Percentiles rank a stretch among this genome's conserved stretches.
Conservation (phyloP, 306 rosid species). For the Acacia confusa region DNA sequence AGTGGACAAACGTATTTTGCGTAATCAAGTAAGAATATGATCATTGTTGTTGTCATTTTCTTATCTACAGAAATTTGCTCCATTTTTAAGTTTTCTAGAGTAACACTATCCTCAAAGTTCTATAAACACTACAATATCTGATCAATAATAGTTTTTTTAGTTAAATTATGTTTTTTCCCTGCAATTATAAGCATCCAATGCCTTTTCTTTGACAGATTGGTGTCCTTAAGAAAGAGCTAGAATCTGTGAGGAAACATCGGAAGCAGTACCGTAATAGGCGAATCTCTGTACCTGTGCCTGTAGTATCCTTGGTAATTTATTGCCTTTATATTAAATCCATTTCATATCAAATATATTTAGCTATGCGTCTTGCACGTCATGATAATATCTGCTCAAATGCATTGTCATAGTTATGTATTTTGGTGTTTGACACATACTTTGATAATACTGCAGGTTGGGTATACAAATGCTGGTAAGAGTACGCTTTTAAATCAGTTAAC, state of each 20-base stretch:
- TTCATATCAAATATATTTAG: constrained; percentile 16
- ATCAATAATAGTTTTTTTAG: constrained; percentile 18
- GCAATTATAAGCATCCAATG: constrained; percentile 6
- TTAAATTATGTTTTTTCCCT: not conserved
- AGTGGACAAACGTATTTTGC: constrained; percentile 94
- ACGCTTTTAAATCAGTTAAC: constrained; percentile 90
- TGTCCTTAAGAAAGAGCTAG: constrained; percentile 70
- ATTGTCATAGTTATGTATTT: constrained; percentile 8
- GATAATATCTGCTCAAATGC: constrained; percentile 6
- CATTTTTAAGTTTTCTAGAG: constrained; percentile 19
- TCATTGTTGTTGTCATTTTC: constrained; percentile 12
- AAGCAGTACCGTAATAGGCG: constrained; percentile 90
- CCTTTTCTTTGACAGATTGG: constrained; percentile 70
- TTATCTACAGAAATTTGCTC: constrained; percentile 8
- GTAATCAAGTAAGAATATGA: constrained; percentile 72
- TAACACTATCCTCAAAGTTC: not conserved
- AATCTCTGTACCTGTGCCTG: constrained; percentile 84
- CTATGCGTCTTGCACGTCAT: constrained; percentile 9
- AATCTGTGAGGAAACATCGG: constrained; percentile 85
- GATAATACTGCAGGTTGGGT: constrained; percentile 74
- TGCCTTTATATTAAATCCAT: constrained; percentile 9
- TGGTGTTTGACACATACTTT: constrained; percentile 20
- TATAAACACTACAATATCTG: constrained; percentile 4
- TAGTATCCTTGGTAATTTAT: constrained; percentile 80
- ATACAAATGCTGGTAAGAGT: constrained; percentile 99